Percentiles rank a stretch among this genome's conserved stretches.
Conservation (phyloP, 2,329 filamentous ascomycete genomes). For the Neoscytalidium dimidiatum region DNA sequence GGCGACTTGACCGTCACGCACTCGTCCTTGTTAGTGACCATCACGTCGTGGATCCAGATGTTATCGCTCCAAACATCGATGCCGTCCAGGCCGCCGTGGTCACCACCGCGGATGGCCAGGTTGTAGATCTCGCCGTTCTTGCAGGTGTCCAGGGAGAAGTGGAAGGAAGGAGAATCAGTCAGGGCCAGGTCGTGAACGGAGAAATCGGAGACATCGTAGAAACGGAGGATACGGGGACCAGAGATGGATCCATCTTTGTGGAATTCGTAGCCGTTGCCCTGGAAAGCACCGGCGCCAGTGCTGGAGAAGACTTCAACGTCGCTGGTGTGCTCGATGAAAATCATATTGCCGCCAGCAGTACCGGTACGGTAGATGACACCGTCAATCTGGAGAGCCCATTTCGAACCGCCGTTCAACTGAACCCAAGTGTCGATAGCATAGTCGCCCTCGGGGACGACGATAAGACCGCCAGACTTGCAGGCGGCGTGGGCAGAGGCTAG, state of each 20-base stretch:
- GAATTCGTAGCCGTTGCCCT: slow-evolving; percentile 55
- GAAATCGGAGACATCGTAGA: slow-evolving; percentile 49
- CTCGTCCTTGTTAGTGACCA: slow-evolving; percentile 65
- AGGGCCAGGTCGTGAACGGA: slow-evolving; percentile 53
- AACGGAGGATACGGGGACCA: slow-evolving; percentile 49
- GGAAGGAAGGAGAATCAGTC: slow-evolving; percentile 53
- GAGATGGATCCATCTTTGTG: slow-evolving; percentile 44
- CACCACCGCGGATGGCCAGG: slow-evolving; percentile 55
- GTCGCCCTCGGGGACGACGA: slow-evolving; percentile 50
- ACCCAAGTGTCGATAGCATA: slow-evolving; percentile 56
- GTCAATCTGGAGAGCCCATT: slow-evolving; percentile 55
- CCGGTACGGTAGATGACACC: slow-evolving; percentile 56
- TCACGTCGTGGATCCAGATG: slow-evolving; percentile 61
- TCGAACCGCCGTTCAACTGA: slow-evolving; percentile 48
- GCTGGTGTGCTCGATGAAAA: slow-evolving; percentile 50
- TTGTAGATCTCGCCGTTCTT: slow-evolving; percentile 58
- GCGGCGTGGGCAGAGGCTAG: slow-evolving; percentile 52
- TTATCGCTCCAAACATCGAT: slow-evolving; percentile 58
- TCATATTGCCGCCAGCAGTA: slow-evolving; percentile 54
- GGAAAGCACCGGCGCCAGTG: slow-evolving; percentile 54
- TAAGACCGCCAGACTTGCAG: slow-evolving; percentile 53
- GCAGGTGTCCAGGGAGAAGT: slow-evolving; percentile 54
- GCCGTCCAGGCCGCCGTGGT: slow-evolving; percentile 57
- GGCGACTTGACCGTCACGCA: slow-evolving; percentile 60
- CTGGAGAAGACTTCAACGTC: slow-evolving; percentile 59